Evolutionary conservation across 495 filamentous ascomycete species (phyloP), one percentile per base, ranked within the genome.

Genomic region (Penicillium egyptiacum): DNA sequence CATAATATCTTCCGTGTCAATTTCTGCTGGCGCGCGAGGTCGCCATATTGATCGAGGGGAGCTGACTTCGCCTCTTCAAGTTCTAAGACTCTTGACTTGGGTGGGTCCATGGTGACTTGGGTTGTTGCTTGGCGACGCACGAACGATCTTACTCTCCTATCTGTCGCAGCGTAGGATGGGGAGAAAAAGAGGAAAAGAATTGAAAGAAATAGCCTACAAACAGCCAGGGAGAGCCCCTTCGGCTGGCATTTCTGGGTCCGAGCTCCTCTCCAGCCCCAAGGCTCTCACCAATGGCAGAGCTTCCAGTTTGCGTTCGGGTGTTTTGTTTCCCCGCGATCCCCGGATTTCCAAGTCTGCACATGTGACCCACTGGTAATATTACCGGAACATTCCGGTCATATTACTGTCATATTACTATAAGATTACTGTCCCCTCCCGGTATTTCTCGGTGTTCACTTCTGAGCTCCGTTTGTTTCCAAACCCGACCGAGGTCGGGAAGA

Each of bases 1-100:
- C 73, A 73, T 10, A 86, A 60, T 33, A 86, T 68, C 48, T 63
- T 69, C 23, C 76, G 68, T 16, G 63, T 62, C 14, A 73, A 43
- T 53, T 61, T 67, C 42, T 68, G 56, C 33, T 70, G 62, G 10
- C 62, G 53, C 12, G 47, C 61, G 14, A 53, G 23, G 25, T 58
- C 57, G 17, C 53, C 58, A 41, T 64, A 52, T 40, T 43, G 64
- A 40, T 58, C 48, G 11, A 66, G 44, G 20, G 58, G 39, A 31
- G 23, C 11, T 1, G 55, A 37, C 48, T 61, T 63, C 14, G 53
- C 49, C 23, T 67, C 56, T 41, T 71, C 64, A 1, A 65, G 19
- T 30, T 61, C 56, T 46, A 53, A 52, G 5, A 35, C 52, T 6
- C 19, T 51, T 8, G 50, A 30, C 35, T 69, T 66, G 14, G n/a